A percentile compares a stretch with the other conserved stretches of the same genome.
These are phyloP conservation scores for Cutaneotrichosporon sp. DNA, from an alignment of 1,284 basidiomycete species.

Conservation along the genomic window DNA sequence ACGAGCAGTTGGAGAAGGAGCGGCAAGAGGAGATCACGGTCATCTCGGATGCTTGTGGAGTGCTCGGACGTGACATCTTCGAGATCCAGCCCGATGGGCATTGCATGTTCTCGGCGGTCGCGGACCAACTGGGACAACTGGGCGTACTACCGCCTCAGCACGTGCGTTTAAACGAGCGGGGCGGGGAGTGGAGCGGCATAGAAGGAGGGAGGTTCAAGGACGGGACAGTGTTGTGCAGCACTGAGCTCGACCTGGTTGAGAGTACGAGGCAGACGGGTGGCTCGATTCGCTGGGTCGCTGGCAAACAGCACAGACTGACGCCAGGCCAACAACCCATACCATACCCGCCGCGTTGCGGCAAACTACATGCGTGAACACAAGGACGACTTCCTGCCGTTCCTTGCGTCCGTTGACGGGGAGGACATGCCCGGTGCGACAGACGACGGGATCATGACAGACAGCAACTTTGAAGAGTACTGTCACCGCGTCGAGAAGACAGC, in stretches of 20 bases:
- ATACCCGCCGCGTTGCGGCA: conserved; percentile 66
- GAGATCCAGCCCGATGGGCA: conserved; percentile 94
- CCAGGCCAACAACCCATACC: conserved; percentile 31
- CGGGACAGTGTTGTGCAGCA: neutral
- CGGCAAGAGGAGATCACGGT: conserved; percentile 66
- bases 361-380: conserved; percentile 76
- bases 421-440: conserved; percentile 66
- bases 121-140: conserved; percentile 60
- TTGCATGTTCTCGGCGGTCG: conserved; percentile 88
- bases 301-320: too few species aligned
- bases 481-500: conserved; percentile 71
- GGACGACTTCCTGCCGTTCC: conserved; percentile 90
- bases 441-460: conserved; percentile 65
- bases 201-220: too few species aligned
- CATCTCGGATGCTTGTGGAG: conserved; percentile 64
- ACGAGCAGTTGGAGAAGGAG: conserved; percentile 64
- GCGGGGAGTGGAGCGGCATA: neutral
- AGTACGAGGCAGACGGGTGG: too few species aligned
- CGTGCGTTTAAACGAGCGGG: conserved; percentile 14
- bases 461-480: conserved; percentile 74
- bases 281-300: too few species aligned
- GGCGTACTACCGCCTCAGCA: conserved; percentile 33
- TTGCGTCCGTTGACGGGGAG: conserved; percentile 70
- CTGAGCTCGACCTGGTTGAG: neutral
- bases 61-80: conserved; percentile 62